Evolutionary conservation across 768 basidiomycete genomes (phyloP), one percentile per base, ranked within the genome.

Genomic region (Boletus subcaerulescens): DNA sequence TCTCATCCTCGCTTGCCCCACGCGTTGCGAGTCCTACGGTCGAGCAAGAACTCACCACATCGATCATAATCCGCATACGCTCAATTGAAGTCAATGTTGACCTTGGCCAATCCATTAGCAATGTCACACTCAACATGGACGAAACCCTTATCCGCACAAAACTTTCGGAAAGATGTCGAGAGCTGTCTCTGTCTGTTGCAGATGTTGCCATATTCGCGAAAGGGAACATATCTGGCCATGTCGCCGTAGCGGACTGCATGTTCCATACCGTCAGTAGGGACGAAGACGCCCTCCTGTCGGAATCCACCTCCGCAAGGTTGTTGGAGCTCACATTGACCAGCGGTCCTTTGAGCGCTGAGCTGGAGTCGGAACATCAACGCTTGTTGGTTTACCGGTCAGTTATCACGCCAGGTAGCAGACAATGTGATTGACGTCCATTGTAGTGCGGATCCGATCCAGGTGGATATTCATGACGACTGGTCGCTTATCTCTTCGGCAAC

Each of bases 391-490:
- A 92, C 65, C 80, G 86, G 92, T 92, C 58, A 60, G 79, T 74
- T 46, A 24, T 35, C 31, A 32, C 26, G 45, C 2, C 22, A 41
- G 35, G 17, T 45, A 1, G n/a, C 3, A 14, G 14, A 26, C 36
- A 7, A 39, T 20, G 4, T 22, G 5, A 46, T 33, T 65, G 24
- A 66, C 33, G 35, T 47, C 47, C 11, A 22, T 46, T 48, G 22
- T 53, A 91, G 91, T 22, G 87, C 90, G 29, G 88, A 93, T 63
- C 93, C 93, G 1, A 69, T 94, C 33, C 76, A 82, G 59, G 77
- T 93, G 45, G 80, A 80, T 50, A 83, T 93, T 48, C 83, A 76
- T 60, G 93, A 95, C 59, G 90, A 95, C 65, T 95, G 93, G 93
- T 82, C 86, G 5, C 71, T 71, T 42, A 74, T 78, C 41, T 74